Base-by-base conservation (phyloP, 805 yeast genomes). In the Yamadazyma sp. region DNA sequence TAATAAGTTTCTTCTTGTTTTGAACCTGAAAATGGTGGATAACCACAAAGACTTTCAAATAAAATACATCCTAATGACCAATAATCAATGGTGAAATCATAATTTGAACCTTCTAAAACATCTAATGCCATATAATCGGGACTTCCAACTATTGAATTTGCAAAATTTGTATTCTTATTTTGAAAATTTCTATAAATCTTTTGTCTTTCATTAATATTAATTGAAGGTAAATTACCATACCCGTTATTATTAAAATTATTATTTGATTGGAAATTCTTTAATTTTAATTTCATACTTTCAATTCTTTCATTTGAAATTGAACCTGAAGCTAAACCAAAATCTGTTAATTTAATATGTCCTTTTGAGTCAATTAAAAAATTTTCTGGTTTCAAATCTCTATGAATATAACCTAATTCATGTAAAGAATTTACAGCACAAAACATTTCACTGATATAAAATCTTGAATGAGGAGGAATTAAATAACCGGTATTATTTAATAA, bases 101-200 rank as follows among this genome's bases (percentile, higher is more conserved):
- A 93, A 39, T 81, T 79, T 53, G 83, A 84, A 6, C 98, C 98
- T 60, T 87, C 95, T 35, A 93, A 75, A 9, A 93, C 98, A 60
- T 93, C 99, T 33, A 93, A 70, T 1, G 99, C 98, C 99, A 93
- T 93, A 56, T 93, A 93, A 60, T 93, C 99, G 1, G 99, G 99
- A 4, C 95, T 85, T 1, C 99, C 99, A 11, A 93, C 99, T 48
- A 91, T 86, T 1, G 97, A 87, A 50, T 86, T 86, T 12, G 99
- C 98, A 52, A 84, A 82, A 49, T 85, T 87, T 3, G 44, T 30
- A 27, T 39, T 44, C 23, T 20, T 8, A 23, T 75, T 75, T 40
- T 78, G 82, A 47, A 95, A 77, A n/a, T 82, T 79, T 43, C 86
- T 79, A 61, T 89, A 93, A 55, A 88, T 69, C 50, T 77, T 73